Evolutionary conservation across 192 early-diverging fungal species (phyloP).

Genomic region (Geranomyces variabilis): DNA sequence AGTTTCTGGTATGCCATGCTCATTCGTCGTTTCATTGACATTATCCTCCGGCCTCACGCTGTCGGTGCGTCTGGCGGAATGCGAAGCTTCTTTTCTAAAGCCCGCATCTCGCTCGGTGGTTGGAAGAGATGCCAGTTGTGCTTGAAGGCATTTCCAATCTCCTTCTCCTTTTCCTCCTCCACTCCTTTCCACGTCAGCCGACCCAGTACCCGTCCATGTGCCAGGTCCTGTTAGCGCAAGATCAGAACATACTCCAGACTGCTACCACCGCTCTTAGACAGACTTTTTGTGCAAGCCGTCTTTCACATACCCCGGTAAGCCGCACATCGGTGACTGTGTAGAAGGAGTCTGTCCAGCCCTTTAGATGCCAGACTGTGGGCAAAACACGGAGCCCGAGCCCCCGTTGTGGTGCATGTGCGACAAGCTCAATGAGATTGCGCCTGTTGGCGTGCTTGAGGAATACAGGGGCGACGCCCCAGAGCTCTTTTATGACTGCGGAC

Average conservation of each 20-base stretch:
- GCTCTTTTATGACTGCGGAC: constrained; percentile 23
- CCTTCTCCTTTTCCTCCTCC: background rate
- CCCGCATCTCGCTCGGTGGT: constrained; percentile 19
- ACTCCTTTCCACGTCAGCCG: constrained; percentile 23
- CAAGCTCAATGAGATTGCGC: constrained; percentile 23
- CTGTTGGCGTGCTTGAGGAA: constrained; percentile 24
- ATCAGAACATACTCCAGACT: background rate
- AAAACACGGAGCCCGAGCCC: constrained; percentile 23
- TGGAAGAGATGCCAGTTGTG: constrained; percentile 30
- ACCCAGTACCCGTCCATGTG: constrained; percentile 20
- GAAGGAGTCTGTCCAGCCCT: constrained; percentile 23
- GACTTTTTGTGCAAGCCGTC: too few relatives aligned
- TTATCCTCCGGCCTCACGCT: background rate
- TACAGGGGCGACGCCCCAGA: constrained; percentile 18
- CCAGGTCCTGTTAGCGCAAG: constrained; percentile 12
- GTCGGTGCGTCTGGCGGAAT: constrained; percentile 23
- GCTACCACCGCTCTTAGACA: too few relatives aligned
- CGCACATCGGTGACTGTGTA: constrained; percentile 22
- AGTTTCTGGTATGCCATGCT: too few relatives aligned
- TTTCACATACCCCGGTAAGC: constrained; percentile 8
- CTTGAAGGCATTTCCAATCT: constrained; percentile 16
- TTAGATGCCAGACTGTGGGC: constrained; percentile 19
- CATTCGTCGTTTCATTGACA: too few relatives aligned
- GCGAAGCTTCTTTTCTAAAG: constrained; percentile 18
- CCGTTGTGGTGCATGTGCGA: constrained; percentile 23